phyloP scores from a whole-genome alignment of 2,329 filamentous ascomycete genomes.

The Pleoardoris graminearum region DNA sequence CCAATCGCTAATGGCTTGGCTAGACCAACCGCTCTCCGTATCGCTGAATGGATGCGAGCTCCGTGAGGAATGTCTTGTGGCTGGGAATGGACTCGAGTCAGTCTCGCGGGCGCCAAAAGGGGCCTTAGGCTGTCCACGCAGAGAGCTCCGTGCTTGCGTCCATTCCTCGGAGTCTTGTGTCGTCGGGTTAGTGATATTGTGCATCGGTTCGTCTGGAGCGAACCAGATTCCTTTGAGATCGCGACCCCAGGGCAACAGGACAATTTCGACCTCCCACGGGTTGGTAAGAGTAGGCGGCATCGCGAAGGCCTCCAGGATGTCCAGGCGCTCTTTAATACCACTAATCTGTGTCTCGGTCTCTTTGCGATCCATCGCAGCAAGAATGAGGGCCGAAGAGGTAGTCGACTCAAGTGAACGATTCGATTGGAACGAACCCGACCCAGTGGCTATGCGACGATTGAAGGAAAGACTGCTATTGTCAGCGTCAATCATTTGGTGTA shows the following conservation, averaged over 20 bases:
- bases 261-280: slow-evolving; percentile 76
- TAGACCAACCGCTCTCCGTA: slow-evolving; percentile 53
- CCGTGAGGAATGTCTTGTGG: slow-evolving; percentile 14
- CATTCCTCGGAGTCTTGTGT: slow-evolving; percentile 54
- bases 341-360: slow-evolving; percentile 52
- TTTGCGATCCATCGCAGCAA: slow-evolving; percentile 41
- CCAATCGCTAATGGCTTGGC: slow-evolving; percentile 54
- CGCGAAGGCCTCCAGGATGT: slow-evolving; percentile 60
- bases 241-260: slow-evolving; percentile 70
- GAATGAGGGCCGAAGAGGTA: slow-evolving; percentile 44
- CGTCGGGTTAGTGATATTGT: slow-evolving; percentile 35
- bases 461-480: slow-evolving; percentile 32
- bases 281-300: slow-evolving; percentile 61
- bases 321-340: slow-evolving; percentile 52
- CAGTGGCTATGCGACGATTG: slow-evolving; percentile 33
- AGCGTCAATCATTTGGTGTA: slow-evolving; percentile 36
- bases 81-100: slow-evolving; percentile 29
- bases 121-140: slow-evolving; percentile 12
- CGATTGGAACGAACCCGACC: slow-evolving; percentile 48
- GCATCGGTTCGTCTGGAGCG: slow-evolving; percentile 47
- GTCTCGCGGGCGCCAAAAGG: slow-evolving; percentile 20
- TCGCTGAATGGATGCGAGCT: slow-evolving; percentile 28
- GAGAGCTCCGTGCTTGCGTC: slow-evolving; percentile 44
- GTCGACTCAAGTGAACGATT: slow-evolving; percentile 43
- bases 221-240: slow-evolving; percentile 60